These are phyloP conservation scores for Eruca vesicaria DNA, from an alignment of 441 rosid species.

Conservation along the genomic window DNA sequence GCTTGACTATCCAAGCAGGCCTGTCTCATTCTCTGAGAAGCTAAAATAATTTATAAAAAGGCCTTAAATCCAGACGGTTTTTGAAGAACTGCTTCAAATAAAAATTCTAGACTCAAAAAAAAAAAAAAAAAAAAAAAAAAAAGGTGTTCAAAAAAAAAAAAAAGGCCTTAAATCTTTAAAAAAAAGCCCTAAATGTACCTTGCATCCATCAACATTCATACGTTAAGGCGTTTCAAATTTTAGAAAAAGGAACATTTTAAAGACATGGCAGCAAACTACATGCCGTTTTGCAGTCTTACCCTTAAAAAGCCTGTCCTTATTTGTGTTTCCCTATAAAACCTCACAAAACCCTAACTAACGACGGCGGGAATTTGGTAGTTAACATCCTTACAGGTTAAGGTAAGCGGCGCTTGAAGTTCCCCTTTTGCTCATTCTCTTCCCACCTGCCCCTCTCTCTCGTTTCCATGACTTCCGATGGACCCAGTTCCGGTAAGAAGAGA, in stretches of 20 bases:
- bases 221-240: background rate
- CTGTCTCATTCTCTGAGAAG: background rate
- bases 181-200: too few relatives aligned
- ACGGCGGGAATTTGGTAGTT: conserved; percentile 25
- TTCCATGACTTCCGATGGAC: conserved; percentile 24
- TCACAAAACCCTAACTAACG: conserved; percentile 13
- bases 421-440: background rate
- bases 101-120: too few relatives aligned
- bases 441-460: conserved; percentile 17
- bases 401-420: background rate
- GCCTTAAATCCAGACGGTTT: background rate
- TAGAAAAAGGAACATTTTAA: background rate
- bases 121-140: background rate
- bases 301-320: background rate
- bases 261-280: conserved; percentile 5
- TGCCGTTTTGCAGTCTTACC: conserved; percentile 9
- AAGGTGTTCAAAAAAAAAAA: too few relatives aligned
- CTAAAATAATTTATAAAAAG: background rate
- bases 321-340: background rate
- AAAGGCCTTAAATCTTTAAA: background rate
- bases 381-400: background rate
- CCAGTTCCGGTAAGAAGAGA: conserved; percentile 22
- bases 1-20: background rate
- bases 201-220: background rate
- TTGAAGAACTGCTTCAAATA: too few relatives aligned